Evolutionary conservation across 495 filamentous ascomycete genomes (phyloP).

Genomic region (Cercophora sp.): DNA sequence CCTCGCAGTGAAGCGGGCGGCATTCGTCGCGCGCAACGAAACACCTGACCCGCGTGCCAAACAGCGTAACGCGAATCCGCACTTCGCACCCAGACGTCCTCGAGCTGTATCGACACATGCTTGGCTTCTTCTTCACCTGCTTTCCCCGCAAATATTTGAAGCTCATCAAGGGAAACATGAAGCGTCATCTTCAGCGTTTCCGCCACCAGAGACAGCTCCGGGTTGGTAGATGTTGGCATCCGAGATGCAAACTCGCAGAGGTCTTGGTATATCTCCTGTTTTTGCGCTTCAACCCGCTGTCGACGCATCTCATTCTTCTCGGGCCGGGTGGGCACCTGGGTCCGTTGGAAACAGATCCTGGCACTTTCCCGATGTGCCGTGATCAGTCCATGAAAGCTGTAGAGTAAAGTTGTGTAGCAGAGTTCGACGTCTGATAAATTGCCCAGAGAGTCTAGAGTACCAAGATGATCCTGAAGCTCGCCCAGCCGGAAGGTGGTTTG

Average conservation of each 20-base stretch:
- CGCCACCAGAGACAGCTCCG: constrained; percentile 19
- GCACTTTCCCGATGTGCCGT: constrained; percentile 50
- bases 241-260: constrained; percentile 10
- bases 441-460: too few relatives aligned
- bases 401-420: constrained; percentile 42
- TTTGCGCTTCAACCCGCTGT: constrained; percentile 10
- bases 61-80: constrained; percentile 47
- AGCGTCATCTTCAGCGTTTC: constrained; percentile 53
- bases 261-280: constrained; percentile 19
- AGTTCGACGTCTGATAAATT: constrained; percentile 47
- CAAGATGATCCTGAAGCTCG: too few relatives aligned
- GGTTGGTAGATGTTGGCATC: constrained; percentile 1
- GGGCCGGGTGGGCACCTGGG: too few relatives aligned
- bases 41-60: constrained; percentile 57
- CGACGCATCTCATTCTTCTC: constrained; percentile 9
- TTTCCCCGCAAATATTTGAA: constrained; percentile 55
- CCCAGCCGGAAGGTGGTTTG: too few relatives aligned
- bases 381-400: constrained; percentile 51
- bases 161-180: constrained; percentile 55
- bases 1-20: constrained; percentile 39
- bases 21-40: constrained; percentile 48
- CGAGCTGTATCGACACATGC: constrained; percentile 41
- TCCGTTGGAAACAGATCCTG: constrained; percentile 15
- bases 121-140: constrained; percentile 52
- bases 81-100: constrained; percentile 45